A percentile compares a stretch with the other conserved stretches of the same genome.
phyloP scores from a whole-genome alignment of 805 yeast species.

The Starmerella floris region DNA sequence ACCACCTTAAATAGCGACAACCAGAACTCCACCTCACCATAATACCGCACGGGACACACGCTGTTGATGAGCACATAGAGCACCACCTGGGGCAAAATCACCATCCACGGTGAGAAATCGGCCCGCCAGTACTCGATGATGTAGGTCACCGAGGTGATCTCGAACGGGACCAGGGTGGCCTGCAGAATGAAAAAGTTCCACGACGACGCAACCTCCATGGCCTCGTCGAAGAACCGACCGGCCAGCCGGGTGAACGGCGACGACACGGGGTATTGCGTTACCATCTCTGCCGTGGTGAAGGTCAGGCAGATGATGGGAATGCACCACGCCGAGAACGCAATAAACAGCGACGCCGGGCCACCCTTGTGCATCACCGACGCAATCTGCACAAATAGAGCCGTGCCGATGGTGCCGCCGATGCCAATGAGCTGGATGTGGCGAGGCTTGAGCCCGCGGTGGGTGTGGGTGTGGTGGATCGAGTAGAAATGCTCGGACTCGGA shows the following conservation, averaged over 20 bases:
- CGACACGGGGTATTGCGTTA: conserved; percentile 57
- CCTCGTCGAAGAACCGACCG: conserved; percentile 62
- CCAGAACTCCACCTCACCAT: conserved; percentile 78
- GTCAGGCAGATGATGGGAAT: conserved; percentile 55
- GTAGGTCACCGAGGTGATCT: conserved; percentile 66
- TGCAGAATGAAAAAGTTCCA: conserved; percentile 71
- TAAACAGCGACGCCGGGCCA: conserved; percentile 56
- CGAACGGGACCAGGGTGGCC: conserved; percentile 69
- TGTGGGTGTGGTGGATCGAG: conserved; percentile 13
- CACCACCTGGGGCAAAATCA: conserved; percentile 51
- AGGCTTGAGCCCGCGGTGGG: conserved; percentile 41
- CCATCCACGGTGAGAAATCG: conserved; percentile 58
- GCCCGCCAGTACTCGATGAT: conserved; percentile 72
- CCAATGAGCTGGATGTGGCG: conserved; percentile 38
- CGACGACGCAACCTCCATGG: conserved; percentile 61
- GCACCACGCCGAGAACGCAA: conserved; percentile 58
- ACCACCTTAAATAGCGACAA: conserved; percentile 59
- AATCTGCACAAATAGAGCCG: conserved; percentile 21
- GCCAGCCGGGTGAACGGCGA: conserved; percentile 68
- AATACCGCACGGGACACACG: conserved; percentile 51
- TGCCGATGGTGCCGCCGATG: conserved; percentile 23
- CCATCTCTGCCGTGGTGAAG: conserved; percentile 64
- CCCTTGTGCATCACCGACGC: conserved; percentile 42
- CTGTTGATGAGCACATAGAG: conserved; percentile 52
- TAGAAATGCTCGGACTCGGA: conserved; percentile 3